Base-by-base conservation (phyloP, 177 flowering plant species). In the Tripterygium wilfordii region DNA sequence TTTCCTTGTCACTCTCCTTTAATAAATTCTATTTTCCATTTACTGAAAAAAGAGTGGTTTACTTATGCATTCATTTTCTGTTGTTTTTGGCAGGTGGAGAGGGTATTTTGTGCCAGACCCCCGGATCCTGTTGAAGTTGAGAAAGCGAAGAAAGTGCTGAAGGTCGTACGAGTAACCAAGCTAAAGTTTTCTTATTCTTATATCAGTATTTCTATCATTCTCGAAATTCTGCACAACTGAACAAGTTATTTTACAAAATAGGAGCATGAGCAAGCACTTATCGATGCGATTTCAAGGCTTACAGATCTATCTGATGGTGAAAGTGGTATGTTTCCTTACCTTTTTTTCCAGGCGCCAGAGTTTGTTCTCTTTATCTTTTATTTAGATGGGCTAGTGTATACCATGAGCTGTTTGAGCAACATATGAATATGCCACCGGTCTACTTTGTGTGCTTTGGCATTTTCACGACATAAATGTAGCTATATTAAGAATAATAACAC, bases 231-330 rank as follows among this genome's bases (percentile, higher is more conserved):
- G 18, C 12, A 10, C 26, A 15, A 54, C 24, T 35, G 36, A 29
- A 19, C 44, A 36, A 10, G 0, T 22, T 4, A 3, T 50, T 31
- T 41, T 52, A 12, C 12, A 47, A 32, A 54, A 40, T 58, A 79
- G 85, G 85, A 79, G 28, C 85, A 79, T 26, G 85, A 79, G 42
- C 75, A 73, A 54, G 62, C 85, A 23, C 73, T 79, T 37, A 43
- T 68, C 21, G 72, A 74, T 49, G 82, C 82, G 27, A 68, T 79
- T 56, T 62, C 66, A 27, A 70, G 69, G 62, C 77, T 79, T 26
- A 67, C 61, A 20, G 85, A 73, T 27, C 58, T 74, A 40, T 71
- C 82, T 45, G 85, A 76, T 30, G 82, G 74, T 21, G 79, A 76
- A 56, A 69, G 72, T 17, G 75, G 78, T 76, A 76, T 15, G 16